Evolutionary conservation across 345 rosid species (phyloP).

Genomic region (Kandelia obovata): DNA sequence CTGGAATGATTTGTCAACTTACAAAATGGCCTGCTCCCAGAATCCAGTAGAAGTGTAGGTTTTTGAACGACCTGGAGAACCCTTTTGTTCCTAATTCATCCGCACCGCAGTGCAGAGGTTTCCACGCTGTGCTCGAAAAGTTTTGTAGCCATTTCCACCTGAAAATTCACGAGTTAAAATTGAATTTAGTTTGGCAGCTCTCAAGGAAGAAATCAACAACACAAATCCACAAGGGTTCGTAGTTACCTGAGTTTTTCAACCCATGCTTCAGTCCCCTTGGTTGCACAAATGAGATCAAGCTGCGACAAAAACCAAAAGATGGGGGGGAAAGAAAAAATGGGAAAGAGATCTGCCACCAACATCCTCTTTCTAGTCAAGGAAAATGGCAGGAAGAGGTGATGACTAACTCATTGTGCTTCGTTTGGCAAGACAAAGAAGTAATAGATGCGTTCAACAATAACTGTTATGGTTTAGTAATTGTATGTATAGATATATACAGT

Average conservation of each 20-base stretch:
- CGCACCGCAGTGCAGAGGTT: constrained; percentile 49
- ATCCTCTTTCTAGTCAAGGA: too few species aligned
- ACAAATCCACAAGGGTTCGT: neutral
- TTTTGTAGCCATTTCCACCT: constrained; percentile 73
- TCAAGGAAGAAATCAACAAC: neutral
- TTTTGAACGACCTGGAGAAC: constrained; percentile 65
- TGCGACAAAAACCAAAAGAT: constrained; percentile 1
- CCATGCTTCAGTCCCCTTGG: constrained; percentile 90
- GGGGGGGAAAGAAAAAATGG: too few species aligned
- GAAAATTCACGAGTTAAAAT: constrained; percentile 8
- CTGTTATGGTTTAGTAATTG: too few species aligned
- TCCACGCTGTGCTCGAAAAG: constrained; percentile 45
- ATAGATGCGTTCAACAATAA: too few species aligned
- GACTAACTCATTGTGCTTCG: too few species aligned
- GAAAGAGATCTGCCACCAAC: too few species aligned
- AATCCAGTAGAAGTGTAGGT: constrained; percentile 83
- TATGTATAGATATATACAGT: too few species aligned
- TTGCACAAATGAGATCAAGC: constrained; percentile 86
- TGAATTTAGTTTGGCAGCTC: too few species aligned
- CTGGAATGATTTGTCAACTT: constrained; percentile 26
- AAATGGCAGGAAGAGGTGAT: too few species aligned
- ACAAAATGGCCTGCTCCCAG: constrained; percentile 96
- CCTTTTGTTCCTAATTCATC: constrained; percentile 48
- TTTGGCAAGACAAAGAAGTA: too few species aligned
- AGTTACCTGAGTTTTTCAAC: constrained; percentile 74